Evolutionary conservation across 116 monocot species (phyloP).

Genomic region (Posidonia oceanica): DNA sequence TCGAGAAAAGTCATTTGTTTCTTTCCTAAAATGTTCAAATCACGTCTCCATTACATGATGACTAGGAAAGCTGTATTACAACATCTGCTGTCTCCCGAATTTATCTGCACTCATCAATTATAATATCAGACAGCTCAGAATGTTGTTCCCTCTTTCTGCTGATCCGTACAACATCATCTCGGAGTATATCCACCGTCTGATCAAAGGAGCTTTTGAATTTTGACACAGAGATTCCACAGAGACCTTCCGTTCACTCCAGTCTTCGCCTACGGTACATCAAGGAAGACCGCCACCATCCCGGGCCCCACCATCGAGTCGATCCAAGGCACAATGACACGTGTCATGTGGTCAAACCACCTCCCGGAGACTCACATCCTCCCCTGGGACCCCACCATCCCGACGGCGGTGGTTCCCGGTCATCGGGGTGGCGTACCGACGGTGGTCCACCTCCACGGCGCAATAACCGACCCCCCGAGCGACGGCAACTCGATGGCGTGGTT

Average conservation of each 20-base stretch:
- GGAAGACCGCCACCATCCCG: constrained; percentile 23
- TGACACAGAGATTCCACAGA: constrained; percentile 27
- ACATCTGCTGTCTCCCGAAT: too few species aligned
- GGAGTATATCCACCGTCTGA: neutral
- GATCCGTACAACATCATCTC: neutral
- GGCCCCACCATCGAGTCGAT: constrained; percentile 38
- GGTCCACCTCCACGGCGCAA: constrained; percentile 23
- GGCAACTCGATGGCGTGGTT: constrained; percentile 30
- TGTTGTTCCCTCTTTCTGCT: neutral
- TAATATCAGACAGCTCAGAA: too few species aligned
- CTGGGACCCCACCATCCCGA: constrained; percentile 17
- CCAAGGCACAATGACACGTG: constrained; percentile 11
- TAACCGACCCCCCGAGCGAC: constrained; percentile 17
- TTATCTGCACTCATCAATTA: too few species aligned
- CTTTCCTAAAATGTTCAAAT: too few species aligned
- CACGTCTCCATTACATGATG: too few species aligned
- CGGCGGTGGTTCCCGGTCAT: neutral
- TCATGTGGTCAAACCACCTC: constrained; percentile 36
- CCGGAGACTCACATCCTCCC: constrained; percentile 28
- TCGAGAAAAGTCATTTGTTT: neutral
- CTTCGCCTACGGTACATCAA: constrained; percentile 28
- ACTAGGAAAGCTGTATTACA: too few species aligned
- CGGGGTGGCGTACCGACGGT: constrained; percentile 17
- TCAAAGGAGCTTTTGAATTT: neutral
- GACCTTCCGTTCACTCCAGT: constrained; percentile 28